Evolutionary conservation across 2,329 filamentous ascomycete species (phyloP), one percentile per base, ranked within the genome.

Genomic region (Exophiala dermatitidis): DNA sequence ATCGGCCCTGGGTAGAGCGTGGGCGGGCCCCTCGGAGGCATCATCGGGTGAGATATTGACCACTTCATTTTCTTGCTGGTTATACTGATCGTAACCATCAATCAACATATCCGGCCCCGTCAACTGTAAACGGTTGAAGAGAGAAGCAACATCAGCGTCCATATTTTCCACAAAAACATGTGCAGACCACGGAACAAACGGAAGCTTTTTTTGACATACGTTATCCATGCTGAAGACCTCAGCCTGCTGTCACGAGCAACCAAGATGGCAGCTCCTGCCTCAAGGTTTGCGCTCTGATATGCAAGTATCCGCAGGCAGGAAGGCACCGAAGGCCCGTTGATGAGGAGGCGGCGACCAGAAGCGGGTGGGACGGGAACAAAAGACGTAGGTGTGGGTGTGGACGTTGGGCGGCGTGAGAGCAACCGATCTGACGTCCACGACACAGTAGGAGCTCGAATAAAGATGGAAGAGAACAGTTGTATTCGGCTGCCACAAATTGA

Each of bases 21-120:
- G 69, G 57, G 80, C 74, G 41, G 77, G 69, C 60, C 72, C 72
- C 71, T 81, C 79, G 61, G 77, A 76, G 60, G 76, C 76, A 63
- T 81, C 80, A 59, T 80, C 76, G 56, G 77, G 77, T 42, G 79
- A 78, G 63, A 83, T 81, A 66, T 82, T 80, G 66, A 81, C 79
- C 57, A 82, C 79, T 65, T 81, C 72, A 54, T 77, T 75, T 67
- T 81, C 79, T 66, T 83, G 80, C 71, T 83, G 78, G 66, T 77
- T 80, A 65, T 81, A 80, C 59, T 78, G 72, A 50, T 75, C 74
- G 60, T 74, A 73, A 56, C 73, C 71, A 63, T 83, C 80, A 63
- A 83, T 74, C 67, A 83, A 73, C 78, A 83, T 82, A 63, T 83
- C 80, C 70, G 74, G 79, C 62, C 77, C 78, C 60, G 69, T 63